Percentiles rank a stretch among this genome's conserved stretches.
Evolutionary conservation across 2,329 filamentous ascomycete species (phyloP).

Genomic region (Daldinia sp.): DNA sequence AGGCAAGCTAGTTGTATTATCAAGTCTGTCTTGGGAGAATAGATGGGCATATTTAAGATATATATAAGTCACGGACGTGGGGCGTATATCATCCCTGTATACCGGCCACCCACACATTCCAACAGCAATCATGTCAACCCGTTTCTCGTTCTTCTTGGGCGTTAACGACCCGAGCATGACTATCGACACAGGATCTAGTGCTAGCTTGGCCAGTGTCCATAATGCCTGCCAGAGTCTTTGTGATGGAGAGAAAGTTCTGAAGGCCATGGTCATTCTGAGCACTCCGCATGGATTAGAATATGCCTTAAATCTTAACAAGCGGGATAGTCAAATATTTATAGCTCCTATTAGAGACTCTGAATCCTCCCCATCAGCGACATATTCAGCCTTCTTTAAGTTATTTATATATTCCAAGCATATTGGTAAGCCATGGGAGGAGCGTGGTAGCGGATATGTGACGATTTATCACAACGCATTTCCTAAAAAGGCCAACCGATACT

Average conservation of each 20-base stretch:
- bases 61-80: too few relatives aligned
- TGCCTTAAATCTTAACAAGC: constrained; percentile 53
- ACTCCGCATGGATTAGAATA: constrained; percentile 59
- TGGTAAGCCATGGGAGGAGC: constrained; percentile 52
- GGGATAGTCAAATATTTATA: not conserved
- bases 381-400: constrained; percentile 48
- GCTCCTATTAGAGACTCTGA: not conserved
- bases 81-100: too few relatives aligned
- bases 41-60: too few relatives aligned
- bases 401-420: constrained; percentile 57
- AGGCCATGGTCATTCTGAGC: constrained; percentile 60
- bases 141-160: constrained; percentile 54
- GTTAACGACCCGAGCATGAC: constrained; percentile 52
- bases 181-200: constrained; percentile 58
- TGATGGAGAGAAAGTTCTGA: constrained; percentile 53
- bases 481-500: constrained; percentile 33
- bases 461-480: constrained; percentile 38
- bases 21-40: too few relatives aligned
- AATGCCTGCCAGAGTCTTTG: constrained; percentile 50
- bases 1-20: too few relatives aligned
- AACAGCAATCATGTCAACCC: constrained; percentile 52
- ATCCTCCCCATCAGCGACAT: not conserved
- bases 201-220: constrained; percentile 53
- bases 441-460: constrained; percentile 49
- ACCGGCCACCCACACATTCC: too few relatives aligned